Conservation (phyloP, 352 stramenopile species). For the Globisporangium nagaii region DNA sequence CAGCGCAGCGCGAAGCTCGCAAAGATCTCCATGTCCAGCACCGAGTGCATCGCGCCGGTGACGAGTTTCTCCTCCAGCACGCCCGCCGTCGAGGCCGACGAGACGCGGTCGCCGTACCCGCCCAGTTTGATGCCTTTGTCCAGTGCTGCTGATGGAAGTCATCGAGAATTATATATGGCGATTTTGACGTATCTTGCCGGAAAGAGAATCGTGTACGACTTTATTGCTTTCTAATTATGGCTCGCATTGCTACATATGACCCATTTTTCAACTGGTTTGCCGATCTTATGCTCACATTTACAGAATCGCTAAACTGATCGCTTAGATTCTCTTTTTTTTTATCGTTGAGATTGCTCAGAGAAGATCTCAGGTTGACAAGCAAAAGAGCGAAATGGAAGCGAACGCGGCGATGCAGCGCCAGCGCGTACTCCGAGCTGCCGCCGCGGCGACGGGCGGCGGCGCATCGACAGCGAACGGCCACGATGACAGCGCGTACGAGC, state of each 20-base stretch:
- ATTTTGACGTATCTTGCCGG: no score
- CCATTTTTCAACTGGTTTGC: no score
- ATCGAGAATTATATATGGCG: no score
- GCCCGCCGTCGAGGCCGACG: constrained; percentile 46
- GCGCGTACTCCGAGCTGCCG: neutral
- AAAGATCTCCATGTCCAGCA: constrained; percentile 72
- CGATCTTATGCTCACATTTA: no score
- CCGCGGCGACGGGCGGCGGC: neutral
- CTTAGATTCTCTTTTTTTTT: no score
- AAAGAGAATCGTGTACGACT: no score
- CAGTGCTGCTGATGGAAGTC: no score
- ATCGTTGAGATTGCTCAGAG: no score
- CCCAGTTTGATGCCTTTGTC: constrained; percentile 47
- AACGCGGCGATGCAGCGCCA: constrained; percentile 4
- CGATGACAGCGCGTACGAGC: constrained; percentile 27
- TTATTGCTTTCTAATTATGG: no score
- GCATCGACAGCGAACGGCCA: neutral
- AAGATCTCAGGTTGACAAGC: no score
- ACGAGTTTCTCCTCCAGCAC: constrained; percentile 72
- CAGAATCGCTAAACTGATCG: no score
- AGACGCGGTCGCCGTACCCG: constrained; percentile 88
- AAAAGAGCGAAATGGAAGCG: neutral
- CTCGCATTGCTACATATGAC: no score
- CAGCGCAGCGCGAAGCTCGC: constrained; percentile 70
- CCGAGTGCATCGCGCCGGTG: constrained; percentile 53